Evolutionary conservation across 108 stramenopile genomes (phyloP).

Genomic region (Cyclostephanos invisitatus): DNA sequence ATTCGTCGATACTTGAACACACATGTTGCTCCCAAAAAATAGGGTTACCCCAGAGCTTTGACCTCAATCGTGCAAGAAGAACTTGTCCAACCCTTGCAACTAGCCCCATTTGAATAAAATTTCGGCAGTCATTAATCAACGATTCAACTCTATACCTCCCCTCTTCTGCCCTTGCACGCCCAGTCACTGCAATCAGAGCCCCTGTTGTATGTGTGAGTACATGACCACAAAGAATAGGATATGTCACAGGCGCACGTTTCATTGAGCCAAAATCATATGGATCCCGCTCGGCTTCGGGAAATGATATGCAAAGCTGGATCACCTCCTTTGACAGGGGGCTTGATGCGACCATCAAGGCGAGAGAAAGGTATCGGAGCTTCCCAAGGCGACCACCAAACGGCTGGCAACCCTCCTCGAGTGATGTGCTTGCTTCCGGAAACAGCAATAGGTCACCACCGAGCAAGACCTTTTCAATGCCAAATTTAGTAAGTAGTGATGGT

Average conservation of each 20-base stretch:
- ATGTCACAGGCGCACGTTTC: conserved; percentile 71
- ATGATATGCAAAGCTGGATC: conserved; percentile 74
- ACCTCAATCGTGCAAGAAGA: conserved; percentile 55
- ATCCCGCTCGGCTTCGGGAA: conserved; percentile 52
- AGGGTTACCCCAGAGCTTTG: conserved; percentile 1
- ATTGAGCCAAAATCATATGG: conserved; percentile 33
- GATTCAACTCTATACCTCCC: conserved; percentile 56
- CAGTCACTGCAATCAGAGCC: conserved; percentile 74
- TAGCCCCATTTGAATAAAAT: conserved; percentile 72
- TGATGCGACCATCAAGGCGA: conserved; percentile 77
- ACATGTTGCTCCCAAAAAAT: conserved; percentile 18
- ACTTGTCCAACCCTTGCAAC: conserved; percentile 75
- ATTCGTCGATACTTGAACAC: conserved; percentile 5
- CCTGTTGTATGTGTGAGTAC: conserved; percentile 80
- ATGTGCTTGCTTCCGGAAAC: conserved; percentile 56
- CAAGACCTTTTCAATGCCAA: conserved; percentile 59
- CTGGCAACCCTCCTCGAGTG: conserved; percentile 69
- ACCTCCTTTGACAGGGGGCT: conserved; percentile 80
- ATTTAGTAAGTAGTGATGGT: conserved; percentile 58
- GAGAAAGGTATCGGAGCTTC: conserved; percentile 69
- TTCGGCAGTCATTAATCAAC: conserved; percentile 63
- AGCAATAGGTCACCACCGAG: conserved; percentile 60
- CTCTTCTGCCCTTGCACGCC: conserved; percentile 64
- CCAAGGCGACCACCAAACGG: conserved; percentile 82
- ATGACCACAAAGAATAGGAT: conserved; percentile 73